Conservation (phyloP, 345 rosid genomes). For the Brassica incana region DNA sequence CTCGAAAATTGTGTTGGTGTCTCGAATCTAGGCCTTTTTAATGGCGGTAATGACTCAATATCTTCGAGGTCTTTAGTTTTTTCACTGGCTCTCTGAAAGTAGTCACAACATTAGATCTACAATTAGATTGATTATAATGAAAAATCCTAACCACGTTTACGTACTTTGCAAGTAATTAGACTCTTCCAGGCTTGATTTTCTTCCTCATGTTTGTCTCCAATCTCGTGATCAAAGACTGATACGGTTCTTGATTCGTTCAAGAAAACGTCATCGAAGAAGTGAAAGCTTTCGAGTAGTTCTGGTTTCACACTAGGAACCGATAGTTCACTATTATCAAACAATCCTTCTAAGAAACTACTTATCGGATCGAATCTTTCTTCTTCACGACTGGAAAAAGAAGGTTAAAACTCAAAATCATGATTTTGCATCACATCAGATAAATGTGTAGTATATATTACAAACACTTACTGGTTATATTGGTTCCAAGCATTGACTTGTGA, state of each 20-base stretch:
- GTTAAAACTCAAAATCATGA: constrained; percentile 11
- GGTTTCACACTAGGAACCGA: constrained; percentile 5
- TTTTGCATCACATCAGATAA: neutral
- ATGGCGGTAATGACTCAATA: constrained; percentile 36
- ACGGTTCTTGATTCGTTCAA: constrained; percentile 15
- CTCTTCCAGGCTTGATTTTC: constrained; percentile 12
- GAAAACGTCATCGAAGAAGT: constrained; percentile 31
- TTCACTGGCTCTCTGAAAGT: constrained; percentile 41
- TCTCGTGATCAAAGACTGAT: constrained; percentile 13
- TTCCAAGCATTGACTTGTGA: constrained; percentile 52
- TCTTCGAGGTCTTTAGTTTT: constrained; percentile 41
- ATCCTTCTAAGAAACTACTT: constrained; percentile 25
- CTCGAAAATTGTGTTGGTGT: constrained; percentile 73
- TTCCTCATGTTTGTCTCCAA: neutral
- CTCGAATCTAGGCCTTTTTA: constrained; percentile 68
- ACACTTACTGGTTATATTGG: constrained; percentile 55
- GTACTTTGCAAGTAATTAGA: constrained; percentile 24
- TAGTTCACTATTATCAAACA: constrained; percentile 20
- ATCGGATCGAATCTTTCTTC: constrained; percentile 5
- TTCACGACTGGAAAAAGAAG: constrained; percentile 11
- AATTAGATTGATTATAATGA: neutral
- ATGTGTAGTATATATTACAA: neutral
- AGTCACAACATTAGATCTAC: constrained; percentile 30
- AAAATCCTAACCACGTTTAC: neutral
- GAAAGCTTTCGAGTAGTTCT: constrained; percentile 27